Percentiles rank a stretch among this genome's conserved stretches.
Conservation (phyloP, 768 basidiomycete species). For the Suillus discolor region DNA sequence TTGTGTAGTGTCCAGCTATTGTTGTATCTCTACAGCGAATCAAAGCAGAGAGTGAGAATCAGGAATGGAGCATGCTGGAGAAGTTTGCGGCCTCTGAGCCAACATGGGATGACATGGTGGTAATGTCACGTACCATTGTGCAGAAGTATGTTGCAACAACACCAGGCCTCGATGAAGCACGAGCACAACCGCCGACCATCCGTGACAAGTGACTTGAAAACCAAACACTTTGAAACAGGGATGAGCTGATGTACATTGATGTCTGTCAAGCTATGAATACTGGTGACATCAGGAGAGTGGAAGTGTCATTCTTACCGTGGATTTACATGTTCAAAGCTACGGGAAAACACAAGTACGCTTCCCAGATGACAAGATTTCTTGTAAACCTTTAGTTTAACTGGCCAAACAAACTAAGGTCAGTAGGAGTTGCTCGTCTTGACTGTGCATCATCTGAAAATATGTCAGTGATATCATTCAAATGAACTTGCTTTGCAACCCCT, state of each 20-base stretch:
- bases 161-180: too few relatives aligned
- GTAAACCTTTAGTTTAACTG: conserved; percentile 23
- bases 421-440: neutral
- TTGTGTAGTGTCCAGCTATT: too few relatives aligned
- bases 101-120: conserved; percentile 29
- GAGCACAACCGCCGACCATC: too few relatives aligned
- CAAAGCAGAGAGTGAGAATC: too few relatives aligned
- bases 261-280: conserved; percentile 29
- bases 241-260: conserved; percentile 36
- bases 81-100: conserved; percentile 8
- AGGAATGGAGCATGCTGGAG: too few relatives aligned
- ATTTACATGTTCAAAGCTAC: conserved; percentile 27
- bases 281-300: conserved; percentile 37
- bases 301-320: conserved; percentile 30
- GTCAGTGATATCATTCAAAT: conserved; percentile 20
- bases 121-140: conserved; percentile 27
- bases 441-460: neutral
- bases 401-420: conserved; percentile 15
- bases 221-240: conserved; percentile 17
- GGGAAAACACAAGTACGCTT: conserved; percentile 19
- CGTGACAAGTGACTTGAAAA: conserved; percentile 28
- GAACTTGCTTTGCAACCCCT: conserved; percentile 34
- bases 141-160: conserved; percentile 21
- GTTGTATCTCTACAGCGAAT: too few relatives aligned
- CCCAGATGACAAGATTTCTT: conserved; percentile 23